Evolutionary conservation across 208 protist genomes (phyloP), one percentile per base, ranked within the genome.

Genomic region (Trypanosoma platydactyli): DNA sequence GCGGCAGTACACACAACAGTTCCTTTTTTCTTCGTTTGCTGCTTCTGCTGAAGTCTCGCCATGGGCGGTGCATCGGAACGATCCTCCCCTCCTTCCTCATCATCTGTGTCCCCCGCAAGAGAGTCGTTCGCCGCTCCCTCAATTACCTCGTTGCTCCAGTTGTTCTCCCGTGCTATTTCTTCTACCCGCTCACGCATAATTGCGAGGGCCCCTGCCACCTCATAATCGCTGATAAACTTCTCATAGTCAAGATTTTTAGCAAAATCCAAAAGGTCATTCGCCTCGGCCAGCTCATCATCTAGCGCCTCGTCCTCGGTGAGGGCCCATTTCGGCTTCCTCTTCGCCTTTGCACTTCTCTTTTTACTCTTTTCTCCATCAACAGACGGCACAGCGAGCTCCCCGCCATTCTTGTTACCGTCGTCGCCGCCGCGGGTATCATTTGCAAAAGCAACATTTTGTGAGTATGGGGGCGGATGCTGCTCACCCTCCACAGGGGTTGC

Each of bases 241-340:
- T 95, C 89, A 54, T 93, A 97, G 65, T 97, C 88, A 20, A 97
- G 79, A 56, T 88, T 83, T 57, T 83, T 74, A 12, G 92, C 92
- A 63, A 97, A 97, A 50, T 91, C 74, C 48, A 97, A 73, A 3
- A 97, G 77, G 56, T 92, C 86, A 27, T 81, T 71, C 42, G 83
- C 77, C 18, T 77, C 38, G 13, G 64, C 80, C 29, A 95, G 72
- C 65, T 97, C 92, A 48, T 69, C 84, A 58, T 94, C 89, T 29
- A 97, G 50, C 0, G 92, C 92, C 71, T 97, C 91, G 42, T 97
- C 89, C 67, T 94, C 89, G 27, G 91, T 97, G 71, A 97, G 82
- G 22, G 91, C 91, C 89, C 91, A 97, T 77, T 94, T 89, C 18
- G 91, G 91, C 71, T 96, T 96, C 61, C 76, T 69, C 51, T 68